These are phyloP conservation scores for Alternaria angustiovoidea DNA, from an alignment of 2,329 filamentous ascomycete genomes.

Conservation along the genomic window DNA sequence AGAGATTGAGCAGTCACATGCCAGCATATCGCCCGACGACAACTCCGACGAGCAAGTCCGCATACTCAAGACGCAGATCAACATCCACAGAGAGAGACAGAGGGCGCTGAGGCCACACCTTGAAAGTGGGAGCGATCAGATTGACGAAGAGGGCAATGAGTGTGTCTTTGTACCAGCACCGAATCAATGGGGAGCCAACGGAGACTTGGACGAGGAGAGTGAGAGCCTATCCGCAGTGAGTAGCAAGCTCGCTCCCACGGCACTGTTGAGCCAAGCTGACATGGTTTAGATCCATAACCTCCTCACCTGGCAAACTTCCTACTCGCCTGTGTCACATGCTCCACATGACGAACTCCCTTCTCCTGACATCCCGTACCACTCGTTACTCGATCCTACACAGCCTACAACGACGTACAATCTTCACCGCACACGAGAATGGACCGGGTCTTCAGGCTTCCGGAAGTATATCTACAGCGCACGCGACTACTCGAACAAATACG, in stretches of 20 bases:
- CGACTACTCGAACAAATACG: conserved; percentile 47
- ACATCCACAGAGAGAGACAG: conserved; percentile 47
- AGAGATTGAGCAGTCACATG: conserved; percentile 42
- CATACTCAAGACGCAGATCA: conserved; percentile 47
- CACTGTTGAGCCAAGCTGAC: conserved; percentile 11
- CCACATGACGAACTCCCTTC: conserved; percentile 45
- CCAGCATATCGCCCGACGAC: conserved; percentile 47
- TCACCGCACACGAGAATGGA: conserved; percentile 50
- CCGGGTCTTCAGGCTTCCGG: conserved; percentile 41
- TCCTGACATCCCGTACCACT: conserved; percentile 45
- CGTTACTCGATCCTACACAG: conserved; percentile 44
- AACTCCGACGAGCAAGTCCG: conserved; percentile 47
- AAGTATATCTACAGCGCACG: conserved; percentile 50
- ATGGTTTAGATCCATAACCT: conserved; percentile 43
- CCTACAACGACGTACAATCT: conserved; percentile 47
- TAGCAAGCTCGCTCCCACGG: conserved; percentile 5
- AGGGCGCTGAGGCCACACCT: conserved; percentile 46
- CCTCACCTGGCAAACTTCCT: conserved; percentile 48
- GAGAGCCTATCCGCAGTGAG: conserved; percentile 47
- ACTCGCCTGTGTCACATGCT: conserved; percentile 44
- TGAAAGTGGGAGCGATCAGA: conserved; percentile 47
- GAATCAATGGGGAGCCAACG: conserved; percentile 50
- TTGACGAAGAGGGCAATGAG: conserved; percentile 48
- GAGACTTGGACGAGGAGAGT: conserved; percentile 49
- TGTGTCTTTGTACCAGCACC: conserved; percentile 49